Evolutionary conservation across 2,329 filamentous ascomycete genomes (phyloP), one percentile per base, ranked within the genome.

Genomic region (Colletotrichum falcatum): DNA sequence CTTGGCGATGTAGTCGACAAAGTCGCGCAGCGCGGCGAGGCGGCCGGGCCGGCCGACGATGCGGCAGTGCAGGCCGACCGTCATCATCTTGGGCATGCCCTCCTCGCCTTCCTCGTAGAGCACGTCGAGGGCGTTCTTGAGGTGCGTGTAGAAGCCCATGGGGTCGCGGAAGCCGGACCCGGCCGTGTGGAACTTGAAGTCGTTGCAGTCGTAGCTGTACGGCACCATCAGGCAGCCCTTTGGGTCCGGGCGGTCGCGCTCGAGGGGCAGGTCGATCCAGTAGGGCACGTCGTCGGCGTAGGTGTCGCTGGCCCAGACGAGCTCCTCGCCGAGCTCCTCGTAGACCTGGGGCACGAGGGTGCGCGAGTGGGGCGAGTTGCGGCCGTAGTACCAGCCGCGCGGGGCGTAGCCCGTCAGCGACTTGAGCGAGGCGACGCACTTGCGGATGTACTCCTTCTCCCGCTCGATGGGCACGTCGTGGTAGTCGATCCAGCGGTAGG

Each of bases 201-300:
- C 86, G 73, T 88, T 88, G 79, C 84, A 86, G 75, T 88, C 86
- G 73, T 87, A 88, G 54, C 79, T 81, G 75, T 88, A 88, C 5
- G 85, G 86, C 20, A 88, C 77, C 83, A 88, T 87, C 2, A 88
- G 77, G 68, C 84, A 81, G n/a, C 86, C 85, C 71, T 87, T 83
- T 1, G 82, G 77, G 20, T 78, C 76, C 0, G 75, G 71, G 18
- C 76, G 78, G 12, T 80, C 76, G 8, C 81, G 78, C 76, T 88
- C 87, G 37, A 81, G 78, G 0, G 85, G 85, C 2, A 88, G 76
- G 73, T 88, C 86, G 5, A 84, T 79, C 86, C 86, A 88, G 76
- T 88, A 88, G 0, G 86, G 86, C 7, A 88, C 78, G 67, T 88
- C 86, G 67, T 88, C 87, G 18, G 85, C 84, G 69, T 88, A 88